A percentile compares a stretch with the other conserved stretches of the same genome.
phyloP scores from a whole-genome alignment of 2,329 filamentous ascomycete genomes.

The Aspergillus proliferans region DNA sequence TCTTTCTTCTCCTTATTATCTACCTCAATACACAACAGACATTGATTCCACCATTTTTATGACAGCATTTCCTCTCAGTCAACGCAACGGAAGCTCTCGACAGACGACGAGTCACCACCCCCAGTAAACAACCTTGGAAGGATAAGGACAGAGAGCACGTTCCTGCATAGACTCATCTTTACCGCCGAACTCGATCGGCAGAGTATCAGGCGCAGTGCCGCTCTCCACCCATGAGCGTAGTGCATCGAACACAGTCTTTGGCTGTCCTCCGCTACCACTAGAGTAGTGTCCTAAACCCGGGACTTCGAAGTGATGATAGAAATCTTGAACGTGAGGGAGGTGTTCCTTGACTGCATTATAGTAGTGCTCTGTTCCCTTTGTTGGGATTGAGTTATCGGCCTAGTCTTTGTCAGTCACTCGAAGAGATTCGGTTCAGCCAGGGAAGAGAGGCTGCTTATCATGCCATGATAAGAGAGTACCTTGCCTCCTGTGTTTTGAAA shows the following conservation, averaged over 20 bases:
- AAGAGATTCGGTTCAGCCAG: neutral
- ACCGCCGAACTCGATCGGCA: conserved; percentile 3
- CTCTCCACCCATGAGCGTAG: conserved; percentile 10
- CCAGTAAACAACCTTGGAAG: neutral
- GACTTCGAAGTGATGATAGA: conserved; percentile 5
- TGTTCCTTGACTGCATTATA: neutral
- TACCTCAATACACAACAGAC: too few relatives aligned
- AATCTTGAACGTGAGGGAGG: conserved; percentile 1
- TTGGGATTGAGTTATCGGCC: neutral
- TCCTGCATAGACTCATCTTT: neutral
- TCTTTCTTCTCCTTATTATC: too few relatives aligned
- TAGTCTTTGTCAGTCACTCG: neutral
- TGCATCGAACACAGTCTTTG: conserved; percentile 5
- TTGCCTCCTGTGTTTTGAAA: conserved; percentile 2
- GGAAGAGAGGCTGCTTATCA: neutral
- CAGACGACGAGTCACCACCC: too few relatives aligned
- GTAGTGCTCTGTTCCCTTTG: neutral
- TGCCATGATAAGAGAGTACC: conserved; percentile 1
- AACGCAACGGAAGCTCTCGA: too few relatives aligned
- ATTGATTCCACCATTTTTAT: too few relatives aligned
- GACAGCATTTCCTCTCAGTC: too few relatives aligned
- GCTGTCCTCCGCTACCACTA: conserved; percentile 5
- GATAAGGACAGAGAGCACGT: neutral
- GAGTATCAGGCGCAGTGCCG: conserved; percentile 10
- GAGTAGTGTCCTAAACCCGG: conserved; percentile 6